Base-by-base conservation (phyloP, 2,329 filamentous ascomycete genomes). In the Talaromyces sp. region DNA sequence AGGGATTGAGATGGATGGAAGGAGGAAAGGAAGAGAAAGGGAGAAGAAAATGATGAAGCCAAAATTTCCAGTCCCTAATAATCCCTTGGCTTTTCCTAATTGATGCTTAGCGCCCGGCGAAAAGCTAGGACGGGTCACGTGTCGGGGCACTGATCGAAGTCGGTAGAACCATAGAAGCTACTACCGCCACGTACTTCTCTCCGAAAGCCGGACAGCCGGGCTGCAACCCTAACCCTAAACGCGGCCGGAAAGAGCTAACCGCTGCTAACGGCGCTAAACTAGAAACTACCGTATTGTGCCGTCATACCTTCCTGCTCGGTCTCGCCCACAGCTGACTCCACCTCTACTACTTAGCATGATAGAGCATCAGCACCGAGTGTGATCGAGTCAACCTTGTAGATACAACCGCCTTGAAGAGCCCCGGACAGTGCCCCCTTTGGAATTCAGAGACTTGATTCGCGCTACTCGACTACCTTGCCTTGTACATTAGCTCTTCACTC, bases 1-100 rank as follows among this genome's bases (percentile, higher is more conserved):
- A 71, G 73, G 22, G 35, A 37, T 37, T 56, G 52, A 22, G 70
- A 75, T 75, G 52, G 70, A 75, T 75, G 72, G 71, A 67, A 70
- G 73, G 73, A 73, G 70, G 73, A 72, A 73, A 71, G 73, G 39
- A 58, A 49, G 61, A 66, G 61, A 57, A 66, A 66, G 63, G 57
- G 67, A 68, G 59, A 66, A 64, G 61, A 66, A 65, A 66, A 52
- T 52, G 56, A 65, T 67, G 68, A 69, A 65, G 66, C 54, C 66
- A 67, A 67, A 67, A 67, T 66, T 69, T 69, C 61, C 61, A 47
- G 49, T 56, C 57, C 33, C 41, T 61, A 61, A 61, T 61, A 61
- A 61, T 61, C 45, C 37, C 61, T 57, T 43, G 39, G 50, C 52
- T 41, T 59, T 62, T 57, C 59, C 64, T 37, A 41, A 63, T 47